phyloP scores from a whole-genome alignment of 106 monocot genomes.

The Dioscorea dumetorum region DNA sequence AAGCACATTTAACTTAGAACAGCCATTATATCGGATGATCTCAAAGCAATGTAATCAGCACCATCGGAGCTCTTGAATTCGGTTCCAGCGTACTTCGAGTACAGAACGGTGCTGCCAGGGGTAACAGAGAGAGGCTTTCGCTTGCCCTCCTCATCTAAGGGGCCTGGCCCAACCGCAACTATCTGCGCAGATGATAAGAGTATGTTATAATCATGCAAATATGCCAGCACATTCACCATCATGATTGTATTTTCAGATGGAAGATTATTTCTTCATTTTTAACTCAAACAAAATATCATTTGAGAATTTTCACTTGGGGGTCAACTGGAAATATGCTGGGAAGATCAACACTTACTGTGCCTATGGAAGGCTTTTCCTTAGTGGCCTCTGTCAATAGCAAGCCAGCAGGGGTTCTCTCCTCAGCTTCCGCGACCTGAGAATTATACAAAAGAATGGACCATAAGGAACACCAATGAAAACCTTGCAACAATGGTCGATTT shows the following conservation, averaged over 20 bases:
- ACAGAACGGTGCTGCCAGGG: slow-evolving; percentile 46
- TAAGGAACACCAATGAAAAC: not conserved
- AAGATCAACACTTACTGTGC: slow-evolving; percentile 23
- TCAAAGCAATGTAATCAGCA: slow-evolving; percentile 51
- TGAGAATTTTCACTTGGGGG: too few species aligned
- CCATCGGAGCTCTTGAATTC: slow-evolving; percentile 65
- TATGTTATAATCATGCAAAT: too few species aligned
- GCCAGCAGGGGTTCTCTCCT: slow-evolving; percentile 46
- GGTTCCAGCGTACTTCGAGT: slow-evolving; percentile 64
- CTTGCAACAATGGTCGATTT: too few species aligned
- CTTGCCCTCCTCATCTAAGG: slow-evolving; percentile 47
- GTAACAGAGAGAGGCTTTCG: slow-evolving; percentile 31
- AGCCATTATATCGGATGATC: slow-evolving; percentile 58
- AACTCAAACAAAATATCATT: too few species aligned
- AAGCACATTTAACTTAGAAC: slow-evolving; percentile 15
- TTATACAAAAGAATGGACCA: not conserved
- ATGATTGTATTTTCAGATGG: too few species aligned
- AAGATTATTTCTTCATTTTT: too few species aligned
- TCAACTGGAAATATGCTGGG: too few species aligned
- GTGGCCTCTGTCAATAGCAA: slow-evolving; percentile 41
- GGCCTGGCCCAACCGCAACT: slow-evolving; percentile 54
- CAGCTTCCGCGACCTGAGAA: slow-evolving; percentile 39
- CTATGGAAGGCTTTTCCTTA: slow-evolving; percentile 53
- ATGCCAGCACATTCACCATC: too few species aligned
- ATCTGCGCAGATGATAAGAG: slow-evolving; percentile 26